Conservation (phyloP, 352 stramenopile genomes). For the Phytophthora agathidicida region DNA sequence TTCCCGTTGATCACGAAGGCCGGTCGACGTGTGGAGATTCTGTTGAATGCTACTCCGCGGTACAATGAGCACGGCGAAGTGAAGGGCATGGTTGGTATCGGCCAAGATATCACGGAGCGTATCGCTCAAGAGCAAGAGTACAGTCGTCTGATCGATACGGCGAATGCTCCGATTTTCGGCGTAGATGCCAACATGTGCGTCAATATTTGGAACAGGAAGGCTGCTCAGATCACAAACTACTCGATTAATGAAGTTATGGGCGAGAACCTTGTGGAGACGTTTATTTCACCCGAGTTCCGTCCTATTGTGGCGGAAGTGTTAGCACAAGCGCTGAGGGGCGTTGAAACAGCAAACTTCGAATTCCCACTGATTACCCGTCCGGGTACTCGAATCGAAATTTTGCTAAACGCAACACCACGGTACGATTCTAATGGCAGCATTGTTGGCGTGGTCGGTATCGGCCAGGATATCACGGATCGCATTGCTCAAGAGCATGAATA, state of each 20-base stretch:
- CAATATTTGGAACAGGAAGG: constrained; percentile 92
- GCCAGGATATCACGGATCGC: constrained; percentile 61
- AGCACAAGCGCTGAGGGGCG: constrained; percentile 72
- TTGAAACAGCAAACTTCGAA: constrained; percentile 90
- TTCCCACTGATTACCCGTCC: constrained; percentile 85
- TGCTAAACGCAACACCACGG: constrained; percentile 39
- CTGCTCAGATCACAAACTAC: constrained; percentile 90
- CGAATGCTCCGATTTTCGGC: constrained; percentile 70
- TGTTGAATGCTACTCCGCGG: constrained; percentile 61
- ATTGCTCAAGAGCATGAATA: constrained; percentile 90
- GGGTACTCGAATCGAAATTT: constrained; percentile 58
- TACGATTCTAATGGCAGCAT: constrained; percentile 58
- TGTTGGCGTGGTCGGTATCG: constrained; percentile 79
- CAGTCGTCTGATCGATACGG: constrained; percentile 84
- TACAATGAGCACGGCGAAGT: constrained; percentile 70
- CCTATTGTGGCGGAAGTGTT: constrained; percentile 79
- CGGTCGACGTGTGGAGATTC: constrained; percentile 54
- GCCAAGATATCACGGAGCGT: constrained; percentile 69
- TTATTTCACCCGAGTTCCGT: constrained; percentile 83
- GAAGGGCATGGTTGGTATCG: constrained; percentile 82
- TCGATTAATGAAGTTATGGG: constrained; percentile 85
- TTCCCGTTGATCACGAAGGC: constrained; percentile 69
- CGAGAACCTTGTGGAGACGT: constrained; percentile 86
- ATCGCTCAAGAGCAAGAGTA: constrained; percentile 77
- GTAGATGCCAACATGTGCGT: constrained; percentile 68